phyloP scores from a whole-genome alignment of 306 rosid genomes.

The Ochetophila trinervis region DNA sequence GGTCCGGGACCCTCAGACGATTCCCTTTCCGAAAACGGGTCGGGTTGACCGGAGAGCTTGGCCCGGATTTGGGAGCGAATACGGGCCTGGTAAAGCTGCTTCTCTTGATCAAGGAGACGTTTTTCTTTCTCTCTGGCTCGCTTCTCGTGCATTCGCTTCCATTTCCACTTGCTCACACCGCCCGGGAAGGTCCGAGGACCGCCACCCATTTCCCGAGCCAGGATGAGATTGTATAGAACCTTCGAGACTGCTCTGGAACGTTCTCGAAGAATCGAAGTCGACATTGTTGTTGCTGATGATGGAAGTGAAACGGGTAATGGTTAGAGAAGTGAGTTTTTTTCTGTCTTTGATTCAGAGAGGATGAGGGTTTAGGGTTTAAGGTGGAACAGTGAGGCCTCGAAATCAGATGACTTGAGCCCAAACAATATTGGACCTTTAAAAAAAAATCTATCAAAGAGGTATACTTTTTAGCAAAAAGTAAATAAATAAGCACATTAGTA shows the following conservation, averaged over 20 bases:
- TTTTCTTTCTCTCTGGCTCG: conserved; percentile 69
- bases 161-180: conserved; percentile 87
- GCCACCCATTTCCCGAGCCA: conserved; percentile 75
- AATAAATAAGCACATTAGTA: too few relatives aligned
- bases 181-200: conserved; percentile 95
- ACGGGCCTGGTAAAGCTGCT: conserved; percentile 79
- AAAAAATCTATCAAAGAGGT: too few relatives aligned
- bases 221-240: conserved; percentile 31
- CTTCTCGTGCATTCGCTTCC: conserved; percentile 99
- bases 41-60: conserved; percentile 42
- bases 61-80: conserved; percentile 81
- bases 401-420: too few relatives aligned
- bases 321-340: too few relatives aligned
- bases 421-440: too few relatives aligned
- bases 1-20: conserved; percentile 45
- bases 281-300: conserved; percentile 34
- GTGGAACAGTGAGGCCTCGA: background rate
- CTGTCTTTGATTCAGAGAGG: background rate
- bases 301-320: background rate
- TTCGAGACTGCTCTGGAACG: conserved; percentile 37
- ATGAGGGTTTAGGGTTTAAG: conserved; percentile 30
- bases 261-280: conserved; percentile 35
- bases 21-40: conserved; percentile 10
- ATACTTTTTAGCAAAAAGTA: too few relatives aligned
- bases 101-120: conserved; percentile 70